Conservation (phyloP, 306 rosid species). For the Cyclanthera cordifolia region DNA sequence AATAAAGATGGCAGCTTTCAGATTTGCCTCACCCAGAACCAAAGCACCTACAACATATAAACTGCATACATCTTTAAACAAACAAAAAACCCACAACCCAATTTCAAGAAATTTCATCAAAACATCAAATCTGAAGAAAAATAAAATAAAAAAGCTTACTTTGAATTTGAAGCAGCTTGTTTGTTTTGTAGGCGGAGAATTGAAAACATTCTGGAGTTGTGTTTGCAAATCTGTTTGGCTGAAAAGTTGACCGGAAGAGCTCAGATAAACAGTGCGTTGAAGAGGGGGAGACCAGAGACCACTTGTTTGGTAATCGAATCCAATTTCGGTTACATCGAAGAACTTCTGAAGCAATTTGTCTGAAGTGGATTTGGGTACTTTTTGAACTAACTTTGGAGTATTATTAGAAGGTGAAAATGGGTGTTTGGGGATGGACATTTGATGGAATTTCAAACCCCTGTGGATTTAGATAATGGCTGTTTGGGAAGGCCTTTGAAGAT, state of each 20-base stretch:
- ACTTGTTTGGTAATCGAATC: slow-evolving; percentile 11
- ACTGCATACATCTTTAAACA: not conserved
- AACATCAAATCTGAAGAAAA: not conserved
- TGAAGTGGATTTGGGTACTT: slow-evolving; percentile 13
- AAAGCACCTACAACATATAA: slow-evolving; percentile 11
- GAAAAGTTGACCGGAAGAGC: slow-evolving; percentile 10
- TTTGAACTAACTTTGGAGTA: slow-evolving; percentile 3
- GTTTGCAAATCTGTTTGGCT: slow-evolving; percentile 1
- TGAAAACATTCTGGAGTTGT: not conserved
- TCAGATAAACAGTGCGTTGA: slow-evolving; percentile 9
- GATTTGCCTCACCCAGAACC: slow-evolving; percentile 10
- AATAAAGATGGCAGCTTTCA: not conserved
- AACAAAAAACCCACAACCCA: not conserved
- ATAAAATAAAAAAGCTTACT: not conserved
- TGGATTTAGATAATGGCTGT: not conserved
- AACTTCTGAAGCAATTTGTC: slow-evolving; percentile 9
- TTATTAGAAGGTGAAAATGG: slow-evolving; percentile 10
- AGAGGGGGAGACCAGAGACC: slow-evolving; percentile 19
- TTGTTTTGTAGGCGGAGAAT: not conserved
- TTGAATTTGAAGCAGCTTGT: slow-evolving; percentile 8
- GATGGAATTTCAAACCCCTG: slow-evolving; percentile 21
- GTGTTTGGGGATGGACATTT: slow-evolving; percentile 22
- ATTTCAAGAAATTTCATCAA: too few species aligned
- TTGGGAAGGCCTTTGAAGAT: not conserved
- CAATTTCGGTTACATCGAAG: slow-evolving; percentile 10